Percentiles rank a stretch among this genome's conserved stretches.
phyloP scores from a whole-genome alignment of 371 early-diverging fungal genomes.

The Mortierella sp. region DNA sequence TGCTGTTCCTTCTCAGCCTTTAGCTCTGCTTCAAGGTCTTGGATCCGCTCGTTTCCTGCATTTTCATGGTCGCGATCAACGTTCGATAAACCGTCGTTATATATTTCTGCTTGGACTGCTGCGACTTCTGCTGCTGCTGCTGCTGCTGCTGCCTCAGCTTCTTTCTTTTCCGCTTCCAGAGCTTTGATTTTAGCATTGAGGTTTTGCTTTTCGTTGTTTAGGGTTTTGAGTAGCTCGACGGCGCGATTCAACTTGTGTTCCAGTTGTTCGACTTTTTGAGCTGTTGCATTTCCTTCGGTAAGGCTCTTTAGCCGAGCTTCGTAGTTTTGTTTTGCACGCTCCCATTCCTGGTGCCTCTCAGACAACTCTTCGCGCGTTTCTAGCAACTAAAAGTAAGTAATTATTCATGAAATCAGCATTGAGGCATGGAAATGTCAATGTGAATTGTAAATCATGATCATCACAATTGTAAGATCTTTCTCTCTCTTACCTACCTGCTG shows the following conservation, averaged over 20 bases:
- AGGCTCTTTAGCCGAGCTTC: slow-evolving; percentile 42
- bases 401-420: not conserved
- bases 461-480: not conserved
- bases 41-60: slow-evolving; percentile 1
- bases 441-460: not conserved
- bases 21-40: slow-evolving; percentile 19
- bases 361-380: slow-evolving; percentile 31
- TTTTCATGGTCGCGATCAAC: not conserved
- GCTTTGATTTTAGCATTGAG: slow-evolving; percentile 23
- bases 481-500: slow-evolving; percentile 28
- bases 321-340: slow-evolving; percentile 35
- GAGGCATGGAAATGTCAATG: not conserved
- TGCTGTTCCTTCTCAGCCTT: slow-evolving; percentile 28
- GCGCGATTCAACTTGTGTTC: slow-evolving; percentile 37
- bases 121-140: slow-evolving; percentile 1
- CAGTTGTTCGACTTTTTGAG: slow-evolving; percentile 46
- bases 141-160: slow-evolving; percentile 11
- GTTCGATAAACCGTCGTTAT: not conserved
- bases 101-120: not conserved
- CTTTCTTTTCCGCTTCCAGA: slow-evolving; percentile 24
- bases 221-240: slow-evolving; percentile 31
- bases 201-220: slow-evolving; percentile 33
- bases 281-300: slow-evolving; percentile 41
- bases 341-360: slow-evolving; percentile 45
- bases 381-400: slow-evolving; percentile 16